Base-by-base conservation (phyloP, 2,329 filamentous ascomycete genomes). In the Alternaria brassicae region DNA sequence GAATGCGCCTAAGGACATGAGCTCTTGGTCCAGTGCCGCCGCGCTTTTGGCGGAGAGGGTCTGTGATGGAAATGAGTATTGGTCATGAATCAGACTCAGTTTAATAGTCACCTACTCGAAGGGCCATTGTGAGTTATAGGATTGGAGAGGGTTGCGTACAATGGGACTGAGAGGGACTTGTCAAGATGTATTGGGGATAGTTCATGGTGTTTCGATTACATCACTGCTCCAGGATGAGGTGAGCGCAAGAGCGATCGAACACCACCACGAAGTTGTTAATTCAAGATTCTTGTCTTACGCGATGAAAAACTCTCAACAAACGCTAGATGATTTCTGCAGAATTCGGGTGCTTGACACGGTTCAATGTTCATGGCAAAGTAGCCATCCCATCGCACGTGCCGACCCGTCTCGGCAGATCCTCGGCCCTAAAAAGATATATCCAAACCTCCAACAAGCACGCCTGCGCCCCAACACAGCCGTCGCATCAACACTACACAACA, bases 1-100 rank as follows among this genome's bases (percentile, higher is more conserved):
- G 80, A 97, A 99, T 8, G 91, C 93, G 37, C 87, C 87, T 1
- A 89, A 87, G 74, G 88, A 91, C 93, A 99, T 98, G 62, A 99
- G 88, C 76, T 99, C 94, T 78, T 91, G 89, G 76, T 99, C 95
- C 17, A 99, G 86, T 47, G 92, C 91, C 0, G 91, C 90, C 0
- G 95, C 95, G 65, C 92, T 91, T 79, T 95, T 93, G 40, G 94
- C 89, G 9, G 89, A 90, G 25, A 99, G 85, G 25, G 93, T 96
- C 92, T 96, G 54, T 12, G 3, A 6, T n/a, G 0, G 1, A 12
- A 7, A 45, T 50, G 8, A 39, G 34, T 19, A 15, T 23, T 37
- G 2, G 9, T 34, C 6, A 41, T 50, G 3, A n/a, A 59, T 5
- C 0, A 9, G 7, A 15, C 1, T 0, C 6, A 19, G 3, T 27